A percentile compares a stretch with the other conserved stretches of the same genome.
Conservation (phyloP, 2,329 filamentous ascomycete species). For the Trichoderma endophyticum region DNA sequence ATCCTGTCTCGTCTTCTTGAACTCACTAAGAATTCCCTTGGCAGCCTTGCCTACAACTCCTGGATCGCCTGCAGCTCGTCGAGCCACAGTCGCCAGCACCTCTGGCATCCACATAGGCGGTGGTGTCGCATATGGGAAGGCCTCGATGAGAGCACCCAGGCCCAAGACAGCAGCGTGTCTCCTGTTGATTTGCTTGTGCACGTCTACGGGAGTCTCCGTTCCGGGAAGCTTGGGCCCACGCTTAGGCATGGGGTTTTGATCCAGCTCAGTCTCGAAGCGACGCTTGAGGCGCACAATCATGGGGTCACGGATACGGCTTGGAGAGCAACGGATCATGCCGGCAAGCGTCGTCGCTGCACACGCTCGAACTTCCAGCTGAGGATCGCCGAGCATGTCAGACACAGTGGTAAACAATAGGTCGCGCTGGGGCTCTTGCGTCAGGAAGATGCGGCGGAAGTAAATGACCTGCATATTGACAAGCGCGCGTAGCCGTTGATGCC, state of each 20-base stretch:
- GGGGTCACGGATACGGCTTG: slow-evolving; percentile 70
- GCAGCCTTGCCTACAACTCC: slow-evolving; percentile 95
- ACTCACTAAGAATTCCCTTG: slow-evolving; percentile 89
- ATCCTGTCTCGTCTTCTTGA: slow-evolving; percentile 99
- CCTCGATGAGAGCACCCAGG: slow-evolving; percentile 85
- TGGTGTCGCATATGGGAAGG: slow-evolving; percentile 92
- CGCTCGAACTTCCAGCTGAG: slow-evolving; percentile 89
- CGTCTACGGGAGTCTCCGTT: slow-evolving; percentile 67
- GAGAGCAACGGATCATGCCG: slow-evolving; percentile 97
- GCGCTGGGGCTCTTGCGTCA: slow-evolving; percentile 72
- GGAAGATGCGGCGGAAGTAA: slow-evolving; percentile 93
- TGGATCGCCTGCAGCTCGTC: slow-evolving; percentile 80
- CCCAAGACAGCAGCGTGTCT: slow-evolving; percentile 91
- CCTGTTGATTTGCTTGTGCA: slow-evolving; percentile 73
- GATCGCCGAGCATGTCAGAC: slow-evolving; percentile 89
- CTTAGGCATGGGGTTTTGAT: slow-evolving; percentile 84
- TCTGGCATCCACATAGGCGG: slow-evolving; percentile 93
- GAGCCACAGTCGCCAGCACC: slow-evolving; percentile 79
- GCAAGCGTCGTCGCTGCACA: slow-evolving; percentile 90
- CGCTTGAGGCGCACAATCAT: slow-evolving; percentile 73
- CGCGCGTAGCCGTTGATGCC: slow-evolving; percentile 93
- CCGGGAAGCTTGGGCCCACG: slow-evolving; percentile 55
- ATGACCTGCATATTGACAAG: slow-evolving; percentile 98
- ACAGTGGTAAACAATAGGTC: slow-evolving; percentile 84
- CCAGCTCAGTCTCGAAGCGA: slow-evolving; percentile 75